Percentiles rank a stretch among this genome's conserved stretches.
phyloP scores from a whole-genome alignment of 768 basidiomycete species.

The Botryobasidium botryosum region DNA sequence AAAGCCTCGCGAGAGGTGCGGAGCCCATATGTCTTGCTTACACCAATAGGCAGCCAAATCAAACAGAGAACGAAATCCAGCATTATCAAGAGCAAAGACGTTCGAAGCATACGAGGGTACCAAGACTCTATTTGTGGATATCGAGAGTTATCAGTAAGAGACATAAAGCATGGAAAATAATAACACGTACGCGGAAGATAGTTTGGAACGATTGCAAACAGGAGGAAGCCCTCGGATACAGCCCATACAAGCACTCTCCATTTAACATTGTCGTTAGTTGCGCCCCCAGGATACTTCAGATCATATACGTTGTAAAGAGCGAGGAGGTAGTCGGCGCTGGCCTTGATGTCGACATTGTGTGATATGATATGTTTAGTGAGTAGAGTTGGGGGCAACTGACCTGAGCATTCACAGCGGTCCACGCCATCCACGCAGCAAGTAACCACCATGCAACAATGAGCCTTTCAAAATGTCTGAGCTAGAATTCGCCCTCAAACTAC shows the following conservation, averaged over 20 bases:
- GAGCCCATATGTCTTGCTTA: conserved; percentile 21
- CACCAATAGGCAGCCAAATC: conserved; percentile 23
- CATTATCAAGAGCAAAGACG: conserved; percentile 16
- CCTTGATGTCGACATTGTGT: too few relatives aligned
- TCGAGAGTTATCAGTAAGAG: too few relatives aligned
- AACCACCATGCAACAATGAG: conserved; percentile 19
- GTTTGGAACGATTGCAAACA: conserved; percentile 18
- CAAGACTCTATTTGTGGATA: conserved; percentile 6
- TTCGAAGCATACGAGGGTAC: conserved; percentile 20
- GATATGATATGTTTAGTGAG: too few relatives aligned
- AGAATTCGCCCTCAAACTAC: background rate
- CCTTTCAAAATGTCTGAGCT: background rate
- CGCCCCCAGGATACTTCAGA: conserved; percentile 18
- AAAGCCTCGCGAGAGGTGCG: conserved; percentile 17
- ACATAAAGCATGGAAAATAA: background rate
- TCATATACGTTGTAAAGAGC: conserved; percentile 18
- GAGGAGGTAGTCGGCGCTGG: conserved; percentile 18
- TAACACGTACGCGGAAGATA: conserved; percentile 15
- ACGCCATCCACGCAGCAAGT: conserved; percentile 20
- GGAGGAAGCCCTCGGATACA: conserved; percentile 16
- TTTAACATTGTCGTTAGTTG: conserved; percentile 18
- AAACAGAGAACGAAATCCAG: conserved; percentile 19
- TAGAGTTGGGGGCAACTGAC: too few relatives aligned
- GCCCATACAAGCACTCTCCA: conserved; percentile 20
- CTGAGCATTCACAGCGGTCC: conserved; percentile 15